Percentiles rank a stretch among this genome's conserved stretches.
Conservation (phyloP, 2,329 filamentous ascomycete species). For the Ampelomyces quisqualis region DNA sequence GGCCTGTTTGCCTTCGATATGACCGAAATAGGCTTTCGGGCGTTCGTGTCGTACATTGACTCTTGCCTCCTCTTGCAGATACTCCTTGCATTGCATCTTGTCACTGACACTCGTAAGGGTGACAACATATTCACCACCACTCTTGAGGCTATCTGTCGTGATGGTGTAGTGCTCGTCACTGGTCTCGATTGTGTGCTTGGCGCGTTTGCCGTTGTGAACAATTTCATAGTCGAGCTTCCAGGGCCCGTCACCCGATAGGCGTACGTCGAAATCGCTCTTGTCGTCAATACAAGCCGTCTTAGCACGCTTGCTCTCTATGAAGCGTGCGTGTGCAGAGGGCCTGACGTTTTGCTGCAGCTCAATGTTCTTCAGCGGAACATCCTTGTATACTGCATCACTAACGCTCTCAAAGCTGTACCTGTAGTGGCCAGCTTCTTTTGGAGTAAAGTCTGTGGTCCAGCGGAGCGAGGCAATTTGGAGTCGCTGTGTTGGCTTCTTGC, state of each 20-base stretch:
- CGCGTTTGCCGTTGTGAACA: constrained; percentile 82
- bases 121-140: constrained; percentile 87
- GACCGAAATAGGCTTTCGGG: constrained; percentile 81
- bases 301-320: constrained; percentile 59
- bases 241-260: constrained; percentile 77
- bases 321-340: constrained; percentile 78
- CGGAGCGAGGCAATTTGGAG: constrained; percentile 66
- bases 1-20: constrained; percentile 75
- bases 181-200: constrained; percentile 67
- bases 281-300: constrained; percentile 81
- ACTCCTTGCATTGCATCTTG: constrained; percentile 79
- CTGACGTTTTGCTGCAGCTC: constrained; percentile 86
- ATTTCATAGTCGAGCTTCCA: constrained; percentile 92
- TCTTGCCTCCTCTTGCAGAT: constrained; percentile 79
- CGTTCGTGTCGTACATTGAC: constrained; percentile 86
- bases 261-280: constrained; percentile 70
- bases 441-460: constrained; percentile 81
- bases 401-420: constrained; percentile 82
- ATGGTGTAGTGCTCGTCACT: constrained; percentile 66
- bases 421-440: constrained; percentile 78
- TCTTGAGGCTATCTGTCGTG: constrained; percentile 69
- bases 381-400: constrained; percentile 77
- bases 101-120: constrained; percentile 85
- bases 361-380: constrained; percentile 54
- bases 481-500: constrained; percentile 54